Evolutionary conservation across 495 filamentous ascomycete species (phyloP), one percentile per base, ranked within the genome.

Genomic region (Astrocystis sublimbata): DNA sequence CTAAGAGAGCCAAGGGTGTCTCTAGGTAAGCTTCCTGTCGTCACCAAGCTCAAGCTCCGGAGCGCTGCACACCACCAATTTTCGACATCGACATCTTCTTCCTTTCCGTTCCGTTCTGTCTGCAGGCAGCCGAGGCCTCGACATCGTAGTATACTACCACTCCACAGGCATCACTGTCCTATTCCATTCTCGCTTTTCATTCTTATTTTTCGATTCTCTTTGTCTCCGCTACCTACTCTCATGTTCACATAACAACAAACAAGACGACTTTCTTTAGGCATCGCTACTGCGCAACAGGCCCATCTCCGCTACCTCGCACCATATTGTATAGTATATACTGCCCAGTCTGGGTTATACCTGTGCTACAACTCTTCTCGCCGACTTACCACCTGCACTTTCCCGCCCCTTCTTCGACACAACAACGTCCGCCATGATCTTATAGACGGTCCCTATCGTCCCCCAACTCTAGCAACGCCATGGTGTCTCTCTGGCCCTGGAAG

Each of bases 401-500:
- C 49, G 31, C 12, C 33, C 35, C 24, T 24, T 31, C 46, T 52
- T 31, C n/a, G n/a, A n/a, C n/a, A n/a, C n/a, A 8, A 40, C 23
- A 35, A 28, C 40, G 21, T 40, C 38, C 50, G 61, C 59, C 60
- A 72, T 72, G 70, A 36, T 65, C 61, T 53, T 55, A 40, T 58
- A 46, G 64, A 54, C 46, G 31, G 60, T 63, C 30, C 56, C 17
- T 21, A 26, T 49, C 58, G 58, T 21, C 28, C 17, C 28, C 63
- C 61, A 50, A 70, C 56, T 61, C 65, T 36, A 38, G 15, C 49
- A 46, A 60, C 55, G 73, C 65, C 51, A 94, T 93, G 91, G 89
- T 93, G 64, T 90, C 86, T 30, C 81, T 94, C 38, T 96, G 91
- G 91, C 91, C 86, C 63, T 91, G 85, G 81, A 88, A 83, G 78